Evolutionary conservation across 2,329 filamentous ascomycete species (phyloP).

Genomic region (Colletotrichum spinosum): DNA sequence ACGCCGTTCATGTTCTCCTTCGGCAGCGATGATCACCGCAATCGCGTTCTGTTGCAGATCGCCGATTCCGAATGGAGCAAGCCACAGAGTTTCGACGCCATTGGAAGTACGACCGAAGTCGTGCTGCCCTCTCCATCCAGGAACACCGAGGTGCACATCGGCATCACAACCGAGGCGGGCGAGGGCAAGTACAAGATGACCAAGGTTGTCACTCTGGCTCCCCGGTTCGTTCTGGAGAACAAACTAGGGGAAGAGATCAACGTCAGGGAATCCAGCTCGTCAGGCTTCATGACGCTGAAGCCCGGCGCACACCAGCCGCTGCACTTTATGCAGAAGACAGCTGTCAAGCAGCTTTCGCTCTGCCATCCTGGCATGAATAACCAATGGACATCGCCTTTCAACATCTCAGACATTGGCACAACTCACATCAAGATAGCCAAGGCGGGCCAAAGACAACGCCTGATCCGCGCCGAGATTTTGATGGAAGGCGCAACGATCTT

Average conservation of each 20-base stretch:
- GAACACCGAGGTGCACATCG: conserved; percentile 87
- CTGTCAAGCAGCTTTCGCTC: conserved; percentile 88
- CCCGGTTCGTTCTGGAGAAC: conserved; percentile 94
- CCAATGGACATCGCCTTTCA: conserved; percentile 97
- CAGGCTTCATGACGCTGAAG: conserved; percentile 82
- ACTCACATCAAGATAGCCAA: conserved; percentile 95
- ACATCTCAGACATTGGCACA: conserved; percentile 93
- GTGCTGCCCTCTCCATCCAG: conserved; percentile 79
- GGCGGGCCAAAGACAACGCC: conserved; percentile 86
- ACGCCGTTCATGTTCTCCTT: conserved; percentile 97
- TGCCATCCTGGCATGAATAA: conserved; percentile 96
- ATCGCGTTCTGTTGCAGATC: conserved; percentile 87
- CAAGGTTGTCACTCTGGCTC: conserved; percentile 92
- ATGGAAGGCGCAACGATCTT: conserved; percentile 96
- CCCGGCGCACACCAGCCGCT: conserved; percentile 85
- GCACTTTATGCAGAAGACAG: conserved; percentile 86
- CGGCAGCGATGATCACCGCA: conserved; percentile 87
- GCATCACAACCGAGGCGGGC: conserved; percentile 88
- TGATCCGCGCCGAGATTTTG: conserved; percentile 88
- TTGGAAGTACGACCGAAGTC: conserved; percentile 92
- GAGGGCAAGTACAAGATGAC: conserved; percentile 98
- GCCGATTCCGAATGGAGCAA: conserved; percentile 96
- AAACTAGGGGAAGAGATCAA: conserved; percentile 89
- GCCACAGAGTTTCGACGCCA: conserved; percentile 96
- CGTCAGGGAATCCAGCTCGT: conserved; percentile 91